Base-by-base conservation (phyloP, 2,329 filamentous ascomycete genomes). In the Penicillium hordei region DNA sequence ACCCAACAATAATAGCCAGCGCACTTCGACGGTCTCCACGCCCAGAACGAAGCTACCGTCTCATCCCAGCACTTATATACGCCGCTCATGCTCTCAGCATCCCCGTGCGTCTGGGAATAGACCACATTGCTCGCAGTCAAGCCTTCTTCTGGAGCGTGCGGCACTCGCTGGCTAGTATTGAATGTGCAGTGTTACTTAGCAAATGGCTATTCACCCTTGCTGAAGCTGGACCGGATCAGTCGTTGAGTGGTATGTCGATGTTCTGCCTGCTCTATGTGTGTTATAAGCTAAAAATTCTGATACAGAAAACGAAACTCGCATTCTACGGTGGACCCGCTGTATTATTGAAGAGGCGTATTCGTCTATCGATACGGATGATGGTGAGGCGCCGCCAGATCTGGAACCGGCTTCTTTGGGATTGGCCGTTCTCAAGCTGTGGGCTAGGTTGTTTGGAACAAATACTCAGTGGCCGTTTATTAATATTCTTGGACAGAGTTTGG, bases 31-130 rank as follows among this genome's bases (percentile, higher is more conserved):
- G 82, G 48, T 83, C 83, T 19, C 84, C 86, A 0, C 76, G 83
- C 27, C 79, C 88, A 12, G 78, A 83, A 21, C 80, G 87, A 51
- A 86, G 82, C 52, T 76, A 82, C 21, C 82, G 84, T 33, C 79
- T 89, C 25, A 85, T 84, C 34, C 78, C 86, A 45, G 87, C 87
- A 1, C 82, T 89, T 0, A 81, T 88, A 29, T 87, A 90, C 65
- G 85, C 86, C 1, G 84, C 87, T 29, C 87, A 89, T 67, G 86
- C 87, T 0, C 75, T 90, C 36, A 87, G 86, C 4, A 86, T 89
- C 67, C 72, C 72, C 1, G 70, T 75, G 4, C 66, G 71, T 9
- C 58, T 76, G 23, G 73, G 73, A 0, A 72, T 76, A 39, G 71
- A 74, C 27, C 70, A 72, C 43, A 70, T 76, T 43, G 73, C 70